Percentiles rank a stretch among this genome's conserved stretches.
Evolutionary conservation across 2,329 filamentous ascomycete genomes (phyloP).

Genomic region (Ceratocystis harringtonii): DNA sequence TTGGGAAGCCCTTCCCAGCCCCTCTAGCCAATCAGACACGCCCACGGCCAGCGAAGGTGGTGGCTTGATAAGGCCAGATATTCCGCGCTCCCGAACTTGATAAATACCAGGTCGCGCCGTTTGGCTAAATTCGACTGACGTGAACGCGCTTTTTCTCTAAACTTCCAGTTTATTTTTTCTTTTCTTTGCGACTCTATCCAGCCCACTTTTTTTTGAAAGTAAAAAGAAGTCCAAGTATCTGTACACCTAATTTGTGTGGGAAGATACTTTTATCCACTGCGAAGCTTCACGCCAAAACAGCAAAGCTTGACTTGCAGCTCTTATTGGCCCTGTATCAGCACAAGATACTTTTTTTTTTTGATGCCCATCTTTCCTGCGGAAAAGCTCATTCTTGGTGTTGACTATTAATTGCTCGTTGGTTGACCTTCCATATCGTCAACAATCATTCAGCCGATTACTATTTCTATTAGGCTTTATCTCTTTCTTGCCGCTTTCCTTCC

Average conservation of each 20-base stretch:
- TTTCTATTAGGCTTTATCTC: not conserved
- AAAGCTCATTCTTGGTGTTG: not conserved
- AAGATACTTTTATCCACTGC: conserved; percentile 12
- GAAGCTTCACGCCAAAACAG: not conserved
- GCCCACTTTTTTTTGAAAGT: not conserved
- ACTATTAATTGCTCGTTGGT: not conserved
- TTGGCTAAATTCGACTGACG: conserved; percentile 18
- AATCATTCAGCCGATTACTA: not conserved
- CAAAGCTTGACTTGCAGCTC: no score
- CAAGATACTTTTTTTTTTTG: not conserved
- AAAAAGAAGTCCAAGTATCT: conserved; percentile 1
- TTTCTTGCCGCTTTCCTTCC: not conserved
- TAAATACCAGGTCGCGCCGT: conserved; percentile 20
- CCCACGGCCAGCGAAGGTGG: conserved; percentile 5
- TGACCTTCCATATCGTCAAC: not conserved
- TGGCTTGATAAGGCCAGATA: conserved; percentile 17
- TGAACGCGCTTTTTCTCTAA: conserved; percentile 19
- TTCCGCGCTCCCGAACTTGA: conserved; percentile 17
- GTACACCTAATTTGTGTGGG: conserved; percentile 13
- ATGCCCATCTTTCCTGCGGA: not conserved
- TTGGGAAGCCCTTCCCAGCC: not conserved
- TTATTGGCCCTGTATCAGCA: no score
- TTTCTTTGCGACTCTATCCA: conserved; percentile 11
- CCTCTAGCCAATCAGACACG: conserved; percentile 13
- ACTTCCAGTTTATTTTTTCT: conserved; percentile 14